Evolutionary conservation across 2,329 filamentous ascomycete species (phyloP), one percentile per base, ranked within the genome.

Genomic region (Hymenoscyphus infarciens): DNA sequence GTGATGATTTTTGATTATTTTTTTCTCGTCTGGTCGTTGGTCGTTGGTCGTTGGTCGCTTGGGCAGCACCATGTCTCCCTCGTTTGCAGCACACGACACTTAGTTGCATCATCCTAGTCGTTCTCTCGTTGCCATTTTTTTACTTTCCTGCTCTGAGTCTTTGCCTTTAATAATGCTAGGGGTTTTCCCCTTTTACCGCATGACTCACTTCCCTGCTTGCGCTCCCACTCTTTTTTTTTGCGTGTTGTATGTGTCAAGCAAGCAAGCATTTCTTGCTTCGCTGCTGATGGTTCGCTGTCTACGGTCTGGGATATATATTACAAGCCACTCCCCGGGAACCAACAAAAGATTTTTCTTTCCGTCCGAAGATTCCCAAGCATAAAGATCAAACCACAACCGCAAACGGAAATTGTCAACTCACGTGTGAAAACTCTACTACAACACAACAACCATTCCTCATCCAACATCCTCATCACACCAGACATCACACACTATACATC

Each of bases 21-120:
- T 49, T 31, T 57, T 3, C 6, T 56, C 13, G 25, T 19, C 35
- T 22, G 55, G 16, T 39, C 38, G 29, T 19, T 31, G 33, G 38
- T 39, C 38, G 29, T 19, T 31, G 33, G 38, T 57, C 19, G 31
- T 16, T 35, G 33, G 33, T 35, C 33, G 56, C 2, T 22, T 15
- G 27, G 55, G 22, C 29, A 29, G 27, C 55, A 56, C 25, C 25
- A 27, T 27, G 25, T 27, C 33, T 19, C 13, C 19, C n/a, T n/a
- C 33, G 42, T 39, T 60, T 60, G 57, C 57, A 42, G 57, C 57
- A 60, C 57, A 60, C 57, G 57, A 60, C 57, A 53, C 57, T 42
- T 27, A 54, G 19, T 29, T 52, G 57, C 42, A 53, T 59, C 45
- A 42, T 35, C 16, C 22, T 54, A 49, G 42, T 49, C 15, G 16